phyloP scores from a whole-genome alignment of 1,139 yeast genomes.

The Debaryomyces subglobosus region DNA sequence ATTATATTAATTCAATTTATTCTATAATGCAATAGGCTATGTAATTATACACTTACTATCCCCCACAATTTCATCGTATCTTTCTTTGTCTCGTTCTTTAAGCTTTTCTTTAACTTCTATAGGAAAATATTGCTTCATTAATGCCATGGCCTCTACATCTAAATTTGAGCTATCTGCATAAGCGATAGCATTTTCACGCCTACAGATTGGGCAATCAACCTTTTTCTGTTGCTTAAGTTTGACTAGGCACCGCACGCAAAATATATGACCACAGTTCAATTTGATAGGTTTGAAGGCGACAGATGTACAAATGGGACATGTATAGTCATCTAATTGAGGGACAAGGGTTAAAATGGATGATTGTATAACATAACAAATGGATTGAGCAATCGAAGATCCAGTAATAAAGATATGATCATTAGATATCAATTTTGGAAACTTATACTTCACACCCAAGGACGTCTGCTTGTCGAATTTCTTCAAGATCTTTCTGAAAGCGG shows the following conservation, averaged over 20 bases:
- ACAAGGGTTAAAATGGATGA: constrained; percentile 55
- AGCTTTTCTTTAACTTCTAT: constrained; percentile 65
- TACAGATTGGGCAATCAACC: constrained; percentile 69
- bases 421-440: constrained; percentile 50
- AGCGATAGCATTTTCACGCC: constrained; percentile 53
- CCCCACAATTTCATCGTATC: constrained; percentile 33
- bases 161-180: constrained; percentile 63
- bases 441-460: constrained; percentile 49
- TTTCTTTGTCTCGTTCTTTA: constrained; percentile 60
- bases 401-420: constrained; percentile 49
- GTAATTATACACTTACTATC: constrained; percentile 15
- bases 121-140: constrained; percentile 66
- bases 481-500: constrained; percentile 67
- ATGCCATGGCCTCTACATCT: constrained; percentile 54
- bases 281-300: constrained; percentile 74
- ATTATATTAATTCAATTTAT: neutral
- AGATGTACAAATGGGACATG: constrained; percentile 71
- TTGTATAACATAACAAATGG: constrained; percentile 59
- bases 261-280: constrained; percentile 63
- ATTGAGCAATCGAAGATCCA: constrained; percentile 55
- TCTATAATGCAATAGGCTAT: constrained; percentile 6
- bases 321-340: constrained; percentile 75
- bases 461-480: constrained; percentile 80
- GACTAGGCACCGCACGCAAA: constrained; percentile 72
- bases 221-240: constrained; percentile 62